Base-by-base conservation (phyloP, 1,284 basidiomycete genomes). In the Heterobasidion occidentale region DNA sequence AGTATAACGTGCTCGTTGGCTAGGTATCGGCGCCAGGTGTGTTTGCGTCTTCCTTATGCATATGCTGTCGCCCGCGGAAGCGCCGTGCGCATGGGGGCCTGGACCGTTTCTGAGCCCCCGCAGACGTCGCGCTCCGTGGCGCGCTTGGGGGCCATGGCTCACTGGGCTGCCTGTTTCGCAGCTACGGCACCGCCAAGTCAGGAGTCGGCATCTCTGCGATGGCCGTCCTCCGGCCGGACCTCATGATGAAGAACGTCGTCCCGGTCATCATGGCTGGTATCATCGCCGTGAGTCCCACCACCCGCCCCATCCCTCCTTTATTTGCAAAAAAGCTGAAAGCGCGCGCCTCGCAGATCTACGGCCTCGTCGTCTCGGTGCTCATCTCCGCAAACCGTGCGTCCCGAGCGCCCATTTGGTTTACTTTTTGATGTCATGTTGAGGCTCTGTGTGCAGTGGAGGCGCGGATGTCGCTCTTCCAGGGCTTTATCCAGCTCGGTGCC, bases 211-310 rank as follows among this genome's bases (percentile, higher is more conserved):
- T 99, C 70, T 93, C 95, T 58, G 94, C 95, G 64, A 96, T 98
- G 94, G 93, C 94, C 59, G 93, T 98, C 60, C 85, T 98, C 64
- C 86, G 94, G 64, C 92, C 92, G 57, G 92, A 95, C 78, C 79
- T 92, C 65, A 92, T 94, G 88, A 94, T 94, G 90, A 91, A 82
- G 83, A 96, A 90, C 81, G 88, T 94, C 61, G 88, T 98, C 62
- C 96, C 96, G 55, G 95, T 98, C 71, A 90, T 99, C 74, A 98
- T 99, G 95, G 94, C 95, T 79, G 95, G 95, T 94, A 98, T 99
- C 77, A 95, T 97, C 74, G 94, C 90, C 69, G 92, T 94, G 63
- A 65, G 84, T 79, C 11, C 33, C 20, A 11, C 48, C 14, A 6
- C 49, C 27, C 27, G 2, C 19, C 19, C 19, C 19, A 36, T 49